A percentile compares a stretch with the other conserved stretches of the same genome.
phyloP scores from a whole-genome alignment of 306 rosid species.

The Sophora flavescens region DNA sequence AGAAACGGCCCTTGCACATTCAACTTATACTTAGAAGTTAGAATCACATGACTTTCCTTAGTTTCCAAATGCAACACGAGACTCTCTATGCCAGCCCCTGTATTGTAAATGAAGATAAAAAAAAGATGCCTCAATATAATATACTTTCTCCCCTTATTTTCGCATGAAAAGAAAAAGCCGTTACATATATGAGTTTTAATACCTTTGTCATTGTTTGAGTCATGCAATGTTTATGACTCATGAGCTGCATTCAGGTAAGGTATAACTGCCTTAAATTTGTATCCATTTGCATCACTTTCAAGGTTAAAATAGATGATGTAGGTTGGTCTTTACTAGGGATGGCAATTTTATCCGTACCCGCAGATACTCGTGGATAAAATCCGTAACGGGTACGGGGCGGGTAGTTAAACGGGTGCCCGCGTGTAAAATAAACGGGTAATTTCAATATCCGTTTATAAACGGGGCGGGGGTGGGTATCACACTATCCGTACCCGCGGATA shows the following conservation, averaged over 20 bases:
- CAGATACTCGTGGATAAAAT: no score
- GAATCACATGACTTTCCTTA: constrained; percentile 20
- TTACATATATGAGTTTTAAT: constrained; percentile 19
- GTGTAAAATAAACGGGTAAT: no score
- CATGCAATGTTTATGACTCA: constrained; percentile 46
- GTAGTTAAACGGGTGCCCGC: no score
- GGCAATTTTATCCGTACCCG: no score
- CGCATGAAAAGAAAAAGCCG: background rate
- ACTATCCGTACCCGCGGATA: no score
- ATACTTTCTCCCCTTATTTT: constrained; percentile 35
- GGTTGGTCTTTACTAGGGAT: background rate
- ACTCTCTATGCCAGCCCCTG: background rate
- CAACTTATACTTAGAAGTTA: background rate
- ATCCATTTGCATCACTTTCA: background rate
- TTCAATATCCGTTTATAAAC: no score
- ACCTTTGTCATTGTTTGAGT: constrained; percentile 32
- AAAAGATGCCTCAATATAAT: constrained; percentile 27
- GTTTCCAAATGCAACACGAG: constrained; percentile 29
- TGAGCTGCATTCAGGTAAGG: constrained; percentile 17
- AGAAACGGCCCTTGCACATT: background rate
- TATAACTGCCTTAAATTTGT: constrained; percentile 31
- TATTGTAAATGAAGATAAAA: constrained; percentile 11
- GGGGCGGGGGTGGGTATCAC: no score
- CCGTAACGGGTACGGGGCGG: no score
- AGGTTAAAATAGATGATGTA: constrained; percentile 24